phyloP scores from a whole-genome alignment of 2,329 filamentous ascomycete species.

The Metarhizium anisopliae region DNA sequence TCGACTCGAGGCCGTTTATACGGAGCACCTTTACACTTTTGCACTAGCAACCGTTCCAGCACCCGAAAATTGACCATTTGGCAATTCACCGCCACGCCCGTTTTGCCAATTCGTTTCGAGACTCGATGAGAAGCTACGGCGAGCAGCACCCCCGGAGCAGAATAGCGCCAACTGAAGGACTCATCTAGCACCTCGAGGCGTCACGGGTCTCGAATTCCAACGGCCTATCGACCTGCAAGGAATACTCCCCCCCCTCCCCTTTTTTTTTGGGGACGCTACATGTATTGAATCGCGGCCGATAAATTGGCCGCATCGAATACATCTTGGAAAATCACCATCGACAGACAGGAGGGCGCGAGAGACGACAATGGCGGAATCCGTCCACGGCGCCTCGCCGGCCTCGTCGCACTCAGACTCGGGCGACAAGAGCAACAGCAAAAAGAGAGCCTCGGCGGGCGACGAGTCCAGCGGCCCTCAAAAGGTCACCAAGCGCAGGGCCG shows the following conservation, averaged over 20 bases:
- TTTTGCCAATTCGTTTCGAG: no score
- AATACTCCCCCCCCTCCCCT: no score
- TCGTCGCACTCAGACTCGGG: constrained; percentile 17
- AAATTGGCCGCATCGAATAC: no score
- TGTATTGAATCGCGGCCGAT: no score
- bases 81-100: no score
- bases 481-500: constrained; percentile 70
- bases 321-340: background rate
- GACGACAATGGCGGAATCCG: constrained; percentile 12
- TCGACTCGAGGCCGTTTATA: no score
- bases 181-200: background rate
- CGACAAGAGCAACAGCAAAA: constrained; percentile 18
- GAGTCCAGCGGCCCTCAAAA: constrained; percentile 30
- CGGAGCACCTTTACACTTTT: no score
- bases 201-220: no score
- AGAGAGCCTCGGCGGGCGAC: constrained; percentile 20
- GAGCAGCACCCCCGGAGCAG: constrained; percentile 1
- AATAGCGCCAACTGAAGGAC: background rate
- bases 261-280: no score
- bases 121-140: constrained; percentile 4
- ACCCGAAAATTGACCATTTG: no score
- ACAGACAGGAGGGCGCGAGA: background rate
- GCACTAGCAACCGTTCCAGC: no score
- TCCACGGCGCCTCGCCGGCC: constrained; percentile 19
- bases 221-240: background rate